Conservation (phyloP, 1,284 basidiomycete genomes). For the Apiotrichum mycotoxinovorans region DNA sequence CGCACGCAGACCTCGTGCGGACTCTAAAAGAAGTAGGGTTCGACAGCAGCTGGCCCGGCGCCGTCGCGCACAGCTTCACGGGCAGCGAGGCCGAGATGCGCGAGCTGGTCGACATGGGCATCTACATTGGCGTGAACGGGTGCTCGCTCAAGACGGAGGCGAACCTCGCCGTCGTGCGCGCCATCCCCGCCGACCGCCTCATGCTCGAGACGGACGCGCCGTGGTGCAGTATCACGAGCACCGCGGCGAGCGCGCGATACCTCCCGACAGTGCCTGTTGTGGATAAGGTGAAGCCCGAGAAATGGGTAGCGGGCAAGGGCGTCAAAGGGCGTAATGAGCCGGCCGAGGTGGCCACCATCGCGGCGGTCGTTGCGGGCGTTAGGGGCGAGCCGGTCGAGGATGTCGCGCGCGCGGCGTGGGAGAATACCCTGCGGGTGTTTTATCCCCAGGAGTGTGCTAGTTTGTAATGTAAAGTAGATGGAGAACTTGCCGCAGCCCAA, state of each 20-base stretch:
- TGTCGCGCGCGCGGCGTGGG: constrained; percentile 61
- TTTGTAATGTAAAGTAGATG: background rate
- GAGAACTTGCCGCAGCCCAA: no score
- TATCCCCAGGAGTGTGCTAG: constrained; percentile 24
- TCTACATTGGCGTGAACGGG: constrained; percentile 74
- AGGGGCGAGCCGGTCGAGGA: constrained; percentile 59
- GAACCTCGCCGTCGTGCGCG: constrained; percentile 62
- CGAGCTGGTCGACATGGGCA: constrained; percentile 69
- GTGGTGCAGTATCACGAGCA: constrained; percentile 76
- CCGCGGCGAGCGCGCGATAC: constrained; percentile 66
- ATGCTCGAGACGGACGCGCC: constrained; percentile 82
- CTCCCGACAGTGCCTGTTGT: constrained; percentile 60
- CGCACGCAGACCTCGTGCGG: constrained; percentile 68
- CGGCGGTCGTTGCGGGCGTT: constrained; percentile 67
- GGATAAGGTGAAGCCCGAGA: constrained; percentile 62
- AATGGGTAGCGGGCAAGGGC: constrained; percentile 60
- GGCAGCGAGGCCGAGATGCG: constrained; percentile 64
- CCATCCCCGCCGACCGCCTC: constrained; percentile 63
- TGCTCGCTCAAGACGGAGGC: constrained; percentile 78
- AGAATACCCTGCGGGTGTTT: constrained; percentile 67
- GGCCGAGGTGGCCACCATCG: constrained; percentile 65
- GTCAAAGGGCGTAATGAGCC: constrained; percentile 86
- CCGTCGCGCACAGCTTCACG: constrained; percentile 85
- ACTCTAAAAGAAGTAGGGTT: constrained; percentile 35
- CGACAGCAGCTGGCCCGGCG: constrained; percentile 57